Evolutionary conservation across 2,329 filamentous ascomycete genomes (phyloP), one percentile per base, ranked within the genome.

Genomic region (Stagonosporopsis cucurbitacearum): DNA sequence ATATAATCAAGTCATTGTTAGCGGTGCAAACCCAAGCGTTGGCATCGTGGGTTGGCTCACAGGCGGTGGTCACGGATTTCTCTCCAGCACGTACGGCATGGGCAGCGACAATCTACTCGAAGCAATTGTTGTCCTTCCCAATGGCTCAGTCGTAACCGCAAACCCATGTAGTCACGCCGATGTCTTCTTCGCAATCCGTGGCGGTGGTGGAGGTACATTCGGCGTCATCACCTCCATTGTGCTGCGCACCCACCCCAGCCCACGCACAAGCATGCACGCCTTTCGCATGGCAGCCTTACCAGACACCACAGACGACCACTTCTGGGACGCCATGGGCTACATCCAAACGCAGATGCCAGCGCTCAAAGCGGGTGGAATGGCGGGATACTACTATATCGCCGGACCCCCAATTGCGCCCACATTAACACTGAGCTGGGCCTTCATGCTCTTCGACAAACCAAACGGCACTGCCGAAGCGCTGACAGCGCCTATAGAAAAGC

Each of bases 141-240:
- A 23, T 4, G 62, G 66, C 0, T 57, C 64, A 3, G 35, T 58
- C 1, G 42, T 63, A 2, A 15, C 64, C 4, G 53, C 64, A 1
- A 70, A 69, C 41, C 60, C 65, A 1, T 71, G 66, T 28, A 44
- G 60, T 0, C 66, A 75, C 28, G 45, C 65, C 3, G 62, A 71
- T 2, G 57, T 79, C 1, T 80, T 80, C 63, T 79, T 73, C 65
- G 78, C 77, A 0, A 68, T 79, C 3, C 65, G 74, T 1, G 78
- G 78, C 4, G 77, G 71, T 2, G 78, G 78, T 0, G 74, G 73
- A 8, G 77, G 74, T 2, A 80, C 78, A 3, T 80, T 75, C 25
- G 78, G 78, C 0, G 71, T 80, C 1, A 58, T 78, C 0, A 60
- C 63, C 0, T 60, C 67, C 48, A 61, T 63, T 11, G 57, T 69